Evolutionary conservation across 352 stramenopile genomes (phyloP).

Genomic region (Hyaloperonospora arabidopsidis): DNA sequence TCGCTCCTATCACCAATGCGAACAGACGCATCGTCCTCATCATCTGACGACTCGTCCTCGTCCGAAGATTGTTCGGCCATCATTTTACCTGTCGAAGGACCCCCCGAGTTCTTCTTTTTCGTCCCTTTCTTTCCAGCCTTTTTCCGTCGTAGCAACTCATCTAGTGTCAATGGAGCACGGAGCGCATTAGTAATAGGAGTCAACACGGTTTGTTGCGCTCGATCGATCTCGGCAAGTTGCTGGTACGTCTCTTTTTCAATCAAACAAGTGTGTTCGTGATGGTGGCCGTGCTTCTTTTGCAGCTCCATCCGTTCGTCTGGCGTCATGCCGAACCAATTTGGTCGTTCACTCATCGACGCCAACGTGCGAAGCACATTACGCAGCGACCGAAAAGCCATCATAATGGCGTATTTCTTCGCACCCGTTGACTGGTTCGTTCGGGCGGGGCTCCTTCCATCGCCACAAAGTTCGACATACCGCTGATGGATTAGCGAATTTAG

Average conservation of each 20-base stretch:
- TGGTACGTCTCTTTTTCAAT: conserved; percentile 30
- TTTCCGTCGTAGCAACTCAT: conserved; percentile 21
- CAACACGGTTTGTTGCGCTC: conserved; percentile 16
- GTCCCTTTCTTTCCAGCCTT: conserved; percentile 10
- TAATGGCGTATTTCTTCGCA: conserved; percentile 29
- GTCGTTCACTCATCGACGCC: conserved; percentile 24
- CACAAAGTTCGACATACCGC: conserved; percentile 27
- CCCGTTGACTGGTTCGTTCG: conserved; percentile 30
- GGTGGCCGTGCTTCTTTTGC: conserved; percentile 28
- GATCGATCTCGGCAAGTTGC: conserved; percentile 26
- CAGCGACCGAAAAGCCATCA: conserved; percentile 29
- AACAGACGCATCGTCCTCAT: conserved; percentile 4
- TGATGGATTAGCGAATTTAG: conserved; percentile 34
- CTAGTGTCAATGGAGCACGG: conserved; percentile 15
- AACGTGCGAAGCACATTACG: conserved; percentile 25
- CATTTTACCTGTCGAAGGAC: conserved; percentile 12
- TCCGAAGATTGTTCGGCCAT: conserved; percentile 17
- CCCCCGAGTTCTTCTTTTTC: conserved; percentile 12
- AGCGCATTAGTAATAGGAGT: conserved; percentile 15
- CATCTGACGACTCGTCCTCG: conserved; percentile 6
- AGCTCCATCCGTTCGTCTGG: conserved; percentile 28
- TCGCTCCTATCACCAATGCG: conserved; percentile 12
- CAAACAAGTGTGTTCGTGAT: conserved; percentile 28
- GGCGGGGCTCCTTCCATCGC: conserved; percentile 4
- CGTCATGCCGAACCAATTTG: conserved; percentile 36